A percentile compares a stretch with the other conserved stretches of the same genome.
phyloP scores from a whole-genome alignment of 176 grass and related monocot genomes.

The Oryza brachyantha region DNA sequence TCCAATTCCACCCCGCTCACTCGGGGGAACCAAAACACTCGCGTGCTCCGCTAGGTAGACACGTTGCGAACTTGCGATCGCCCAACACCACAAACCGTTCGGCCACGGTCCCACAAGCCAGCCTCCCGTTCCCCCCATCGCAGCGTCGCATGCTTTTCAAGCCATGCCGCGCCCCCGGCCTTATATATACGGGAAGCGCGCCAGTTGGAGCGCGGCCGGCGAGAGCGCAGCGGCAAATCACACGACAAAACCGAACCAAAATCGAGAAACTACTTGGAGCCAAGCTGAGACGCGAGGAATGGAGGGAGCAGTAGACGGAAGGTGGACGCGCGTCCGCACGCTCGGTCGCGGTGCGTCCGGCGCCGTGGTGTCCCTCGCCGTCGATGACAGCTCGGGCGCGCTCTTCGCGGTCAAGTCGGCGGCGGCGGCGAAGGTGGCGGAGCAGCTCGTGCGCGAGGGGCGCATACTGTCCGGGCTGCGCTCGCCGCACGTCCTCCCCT shows the following conservation, averaged over 20 bases:
- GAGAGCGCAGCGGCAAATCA: conserved; percentile 12
- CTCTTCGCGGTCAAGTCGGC: conserved; percentile 71
- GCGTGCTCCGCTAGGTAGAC: conserved; percentile 23
- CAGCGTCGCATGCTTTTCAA: conserved; percentile 27
- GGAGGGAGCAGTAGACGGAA: conserved; percentile 24
- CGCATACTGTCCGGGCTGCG: conserved; percentile 51
- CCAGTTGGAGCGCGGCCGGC: background rate
- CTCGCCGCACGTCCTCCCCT: conserved; percentile 60
- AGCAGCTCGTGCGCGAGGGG: conserved; percentile 48
- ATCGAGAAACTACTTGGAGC: background rate
- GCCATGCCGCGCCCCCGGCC: background rate
- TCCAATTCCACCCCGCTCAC: background rate
- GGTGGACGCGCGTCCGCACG: conserved; percentile 50
- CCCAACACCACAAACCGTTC: background rate
- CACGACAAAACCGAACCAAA: background rate
- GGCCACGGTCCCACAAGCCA: conserved; percentile 2
- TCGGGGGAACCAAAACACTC: conserved; percentile 1
- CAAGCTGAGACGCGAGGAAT: background rate
- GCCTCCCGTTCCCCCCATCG: background rate
- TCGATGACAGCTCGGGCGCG: conserved; percentile 32
- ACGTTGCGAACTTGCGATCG: conserved; percentile 20
- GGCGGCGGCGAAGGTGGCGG: background rate
- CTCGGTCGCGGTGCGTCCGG: conserved; percentile 55
- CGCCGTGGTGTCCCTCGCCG: conserved; percentile 42
- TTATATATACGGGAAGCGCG: conserved; percentile 19